Conservation (phyloP, 768 basidiomycete genomes). For the Mycena vitilis region DNA sequence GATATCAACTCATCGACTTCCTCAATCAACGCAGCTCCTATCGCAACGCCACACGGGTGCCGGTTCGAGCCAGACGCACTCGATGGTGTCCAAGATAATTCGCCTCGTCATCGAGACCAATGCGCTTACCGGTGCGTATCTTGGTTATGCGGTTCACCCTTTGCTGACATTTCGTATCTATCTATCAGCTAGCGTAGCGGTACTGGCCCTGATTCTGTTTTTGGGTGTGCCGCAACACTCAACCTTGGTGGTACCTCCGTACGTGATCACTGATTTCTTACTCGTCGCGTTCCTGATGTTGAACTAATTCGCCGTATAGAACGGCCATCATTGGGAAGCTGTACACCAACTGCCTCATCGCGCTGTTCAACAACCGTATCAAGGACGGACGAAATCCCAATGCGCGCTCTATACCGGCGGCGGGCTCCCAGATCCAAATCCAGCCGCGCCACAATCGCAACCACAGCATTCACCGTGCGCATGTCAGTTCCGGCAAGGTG, state of each 20-base stretch:
- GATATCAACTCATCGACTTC: too few species aligned
- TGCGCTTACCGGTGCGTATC: slow-evolving; percentile 25
- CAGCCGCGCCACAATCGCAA: not conserved
- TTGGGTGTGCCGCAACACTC: slow-evolving; percentile 25
- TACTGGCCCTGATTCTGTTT: slow-evolving; percentile 30
- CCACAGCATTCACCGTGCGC: not conserved
- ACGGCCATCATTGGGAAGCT: slow-evolving; percentile 32
- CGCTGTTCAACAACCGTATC: slow-evolving; percentile 29
- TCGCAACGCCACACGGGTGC: not conserved
- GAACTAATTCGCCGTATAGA: slow-evolving; percentile 4
- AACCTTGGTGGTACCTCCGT: slow-evolving; percentile 29
- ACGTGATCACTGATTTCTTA: not conserved
- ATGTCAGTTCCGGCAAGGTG: not conserved
- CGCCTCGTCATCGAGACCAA: slow-evolving; percentile 36
- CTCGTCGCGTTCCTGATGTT: not conserved
- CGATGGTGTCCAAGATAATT: slow-evolving; percentile 21
- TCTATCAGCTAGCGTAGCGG: slow-evolving; percentile 24
- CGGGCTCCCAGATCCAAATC: not conserved
- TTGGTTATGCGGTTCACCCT: not conserved
- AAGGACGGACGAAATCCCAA: not conserved
- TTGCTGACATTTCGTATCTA: not conserved
- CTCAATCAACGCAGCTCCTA: slow-evolving; percentile 2
- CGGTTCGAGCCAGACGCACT: slow-evolving; percentile 4
- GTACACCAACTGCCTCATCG: slow-evolving; percentile 33
- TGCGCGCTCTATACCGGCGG: not conserved